Base-by-base conservation (phyloP, 2,329 filamentous ascomycete genomes). In the Fusarium sp. region DNA sequence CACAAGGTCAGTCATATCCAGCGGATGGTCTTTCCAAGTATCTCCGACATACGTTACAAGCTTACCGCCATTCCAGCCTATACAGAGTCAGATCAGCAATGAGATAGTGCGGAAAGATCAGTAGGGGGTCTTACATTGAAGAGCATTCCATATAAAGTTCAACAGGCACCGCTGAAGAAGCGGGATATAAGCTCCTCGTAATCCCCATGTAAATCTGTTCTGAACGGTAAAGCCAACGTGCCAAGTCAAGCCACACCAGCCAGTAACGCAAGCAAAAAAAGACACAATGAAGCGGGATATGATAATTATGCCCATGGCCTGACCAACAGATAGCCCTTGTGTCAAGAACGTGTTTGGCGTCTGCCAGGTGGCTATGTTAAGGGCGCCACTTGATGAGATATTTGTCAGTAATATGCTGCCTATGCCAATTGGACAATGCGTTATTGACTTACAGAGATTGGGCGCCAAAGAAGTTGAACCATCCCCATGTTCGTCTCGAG, bases 151-250 rank as follows among this genome's bases (percentile, higher is more conserved):
- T 44, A 85, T 84, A 56, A 85, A 84, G 67, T 84, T 85, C 10
- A 85, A 76, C 49, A 85, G 49, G 19, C 83, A 80, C 4, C 84
- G 79, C 69, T 85, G 83, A 8, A 82, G 62, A 17, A 85, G 73
- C 0, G 84, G 83, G 33, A 85, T 82, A 46, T 84, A 85, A 42
- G 80, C 82, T 3, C 78, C 83, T 21, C 81, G 77, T 68, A 84
- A 62, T 2, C 84, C 83, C 83, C 84, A 85, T 13, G 81, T 83
- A 65, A 78, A 84, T 7, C 84, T 77, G 62, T 84, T 85, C 69
- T 85, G 83, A 15, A 85, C 76, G 0, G 83, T 85, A 68, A 84
- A 83, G 54, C 84, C 84, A 57, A 86, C 81, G 67, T 86, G 84
- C 83, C 83, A 85, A 39, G 78, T 80, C 6, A 85, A 55, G 14